phyloP scores from a whole-genome alignment of 1,284 basidiomycete species.

The Heterobasidion parviporum region DNA sequence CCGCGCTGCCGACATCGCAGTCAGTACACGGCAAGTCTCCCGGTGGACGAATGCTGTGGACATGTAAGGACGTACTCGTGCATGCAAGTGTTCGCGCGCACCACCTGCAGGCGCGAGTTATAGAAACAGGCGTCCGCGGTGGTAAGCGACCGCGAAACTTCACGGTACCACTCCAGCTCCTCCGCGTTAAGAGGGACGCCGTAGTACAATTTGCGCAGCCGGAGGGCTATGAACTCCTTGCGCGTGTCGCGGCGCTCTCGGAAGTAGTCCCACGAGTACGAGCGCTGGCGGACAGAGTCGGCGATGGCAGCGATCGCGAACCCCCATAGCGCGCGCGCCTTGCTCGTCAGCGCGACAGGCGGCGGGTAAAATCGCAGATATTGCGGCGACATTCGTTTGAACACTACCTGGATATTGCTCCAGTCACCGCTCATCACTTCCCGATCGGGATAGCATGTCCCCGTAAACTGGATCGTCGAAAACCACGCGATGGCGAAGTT shows the following conservation, averaged over 20 bases:
- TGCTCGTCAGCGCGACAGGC: conserved; percentile 1
- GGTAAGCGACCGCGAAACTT: not conserved
- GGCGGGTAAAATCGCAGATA: conserved; percentile 7
- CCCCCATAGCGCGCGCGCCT: conserved; percentile 5
- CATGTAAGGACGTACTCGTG: conserved; percentile 1
- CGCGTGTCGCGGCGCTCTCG: conserved; percentile 4
- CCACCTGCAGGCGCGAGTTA: not conserved
- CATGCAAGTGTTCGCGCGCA: not conserved
- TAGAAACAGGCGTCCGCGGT: conserved; percentile 5
- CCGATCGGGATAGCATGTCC: not conserved
- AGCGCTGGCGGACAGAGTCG: conserved; percentile 1
- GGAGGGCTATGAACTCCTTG: conserved; percentile 2
- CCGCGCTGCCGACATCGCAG: not conserved
- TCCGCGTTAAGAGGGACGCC: not conserved
- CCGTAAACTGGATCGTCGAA: not conserved
- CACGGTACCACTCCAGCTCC: not conserved
- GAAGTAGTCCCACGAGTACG: conserved; percentile 10
- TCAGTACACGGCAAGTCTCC: not conserved
- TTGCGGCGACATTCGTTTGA: conserved; percentile 9
- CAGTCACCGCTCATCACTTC: not conserved
- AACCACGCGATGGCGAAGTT: not conserved
- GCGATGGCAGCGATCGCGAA: conserved; percentile 5
- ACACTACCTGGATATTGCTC: not conserved
- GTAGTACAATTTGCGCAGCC: not conserved
- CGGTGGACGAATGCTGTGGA: not conserved